Base-by-base conservation (phyloP, 441 rosid genomes). In the Bocquillonia castaneifolia region DNA sequence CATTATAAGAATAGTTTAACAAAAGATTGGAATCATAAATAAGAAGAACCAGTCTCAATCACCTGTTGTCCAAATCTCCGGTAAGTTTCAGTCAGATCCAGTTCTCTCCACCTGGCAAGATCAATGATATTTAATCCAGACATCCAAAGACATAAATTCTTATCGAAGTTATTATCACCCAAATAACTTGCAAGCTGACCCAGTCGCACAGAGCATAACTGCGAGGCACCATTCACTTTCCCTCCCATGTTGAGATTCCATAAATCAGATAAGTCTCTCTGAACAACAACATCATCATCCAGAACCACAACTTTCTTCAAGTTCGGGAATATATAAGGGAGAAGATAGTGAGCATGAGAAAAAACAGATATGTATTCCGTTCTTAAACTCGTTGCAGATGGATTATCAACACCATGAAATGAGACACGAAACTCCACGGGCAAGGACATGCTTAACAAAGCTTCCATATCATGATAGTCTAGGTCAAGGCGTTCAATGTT, bases 71-170 rank as follows among this genome's bases (percentile, higher is more conserved):
- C 70, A 72, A 80, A 75, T 69, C 82, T 83, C 77, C 57, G 76
- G 80, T 86, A 91, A 63, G 88, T 88, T 77, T 83, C 76, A 36
- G 96, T 87, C 39, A 93, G 83, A 64, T 79, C 85, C 58, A 91
- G 80, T 75, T 88, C 85, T 68, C 91, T 88, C 99, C 99, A 94
- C 76, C 80, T 82, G 44, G 61, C 81, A 63, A 94, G 89, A 82
- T 94, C 96, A 76, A 94, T 72, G 29, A 91, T 74, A 72, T 90
- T 94, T 72, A 94, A 82, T 72, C 99, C 99, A 70, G 99, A 85
- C 99, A 94, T 89, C 99, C 96, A 94, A 66, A 84, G 80, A 79
- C 96, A 91, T 2, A 86, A 84, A 50, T 72, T 79, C 67, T 74
- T 66, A 63, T 85, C 73, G 45, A 81, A 80, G 64, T 37, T 78